Conservation (phyloP, 1,284 basidiomycete genomes). For the Kalmanozyma brasiliensis region DNA sequence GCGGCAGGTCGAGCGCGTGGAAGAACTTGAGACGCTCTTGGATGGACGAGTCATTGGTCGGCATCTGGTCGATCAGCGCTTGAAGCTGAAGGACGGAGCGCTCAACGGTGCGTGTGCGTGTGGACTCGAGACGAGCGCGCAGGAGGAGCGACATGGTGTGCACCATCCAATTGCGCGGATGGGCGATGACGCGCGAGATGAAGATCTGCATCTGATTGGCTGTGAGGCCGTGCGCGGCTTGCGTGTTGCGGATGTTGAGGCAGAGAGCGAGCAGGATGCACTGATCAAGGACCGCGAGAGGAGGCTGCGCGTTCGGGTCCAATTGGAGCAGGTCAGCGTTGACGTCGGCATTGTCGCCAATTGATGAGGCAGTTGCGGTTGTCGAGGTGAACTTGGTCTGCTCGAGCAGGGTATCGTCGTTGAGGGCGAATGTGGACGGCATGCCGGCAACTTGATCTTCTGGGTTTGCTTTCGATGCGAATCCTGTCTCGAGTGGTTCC, state of each 20-base stretch:
- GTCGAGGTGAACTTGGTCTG: constrained; percentile 83
- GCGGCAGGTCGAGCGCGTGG: constrained; percentile 61
- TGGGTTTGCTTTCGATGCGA: constrained; percentile 49
- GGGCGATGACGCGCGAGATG: constrained; percentile 58
- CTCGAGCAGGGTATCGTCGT: constrained; percentile 96
- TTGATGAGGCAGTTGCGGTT: constrained; percentile 69
- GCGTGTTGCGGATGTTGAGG: constrained; percentile 64
- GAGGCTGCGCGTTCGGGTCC: constrained; percentile 83
- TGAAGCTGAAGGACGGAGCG: constrained; percentile 65
- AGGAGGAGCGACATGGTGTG: constrained; percentile 67
- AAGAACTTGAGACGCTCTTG: constrained; percentile 63
- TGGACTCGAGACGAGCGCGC: constrained; percentile 62
- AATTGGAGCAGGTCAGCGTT: constrained; percentile 71
- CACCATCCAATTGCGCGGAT: constrained; percentile 66
- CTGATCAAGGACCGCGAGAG: constrained; percentile 62
- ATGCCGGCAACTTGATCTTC: constrained; percentile 60
- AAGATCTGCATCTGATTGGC: constrained; percentile 65
- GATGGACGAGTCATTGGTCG: constrained; percentile 66
- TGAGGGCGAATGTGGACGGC: constrained; percentile 84
- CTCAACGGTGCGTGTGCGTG: constrained; percentile 64
- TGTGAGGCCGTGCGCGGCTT: constrained; percentile 67
- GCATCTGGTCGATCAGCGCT: constrained; percentile 67
- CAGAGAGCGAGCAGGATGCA: constrained; percentile 64
- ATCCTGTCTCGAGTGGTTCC: constrained; percentile 37
- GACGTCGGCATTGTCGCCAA: constrained; percentile 53